Conservation (phyloP, 306 rosid species). For the Abrus precatorius region DNA sequence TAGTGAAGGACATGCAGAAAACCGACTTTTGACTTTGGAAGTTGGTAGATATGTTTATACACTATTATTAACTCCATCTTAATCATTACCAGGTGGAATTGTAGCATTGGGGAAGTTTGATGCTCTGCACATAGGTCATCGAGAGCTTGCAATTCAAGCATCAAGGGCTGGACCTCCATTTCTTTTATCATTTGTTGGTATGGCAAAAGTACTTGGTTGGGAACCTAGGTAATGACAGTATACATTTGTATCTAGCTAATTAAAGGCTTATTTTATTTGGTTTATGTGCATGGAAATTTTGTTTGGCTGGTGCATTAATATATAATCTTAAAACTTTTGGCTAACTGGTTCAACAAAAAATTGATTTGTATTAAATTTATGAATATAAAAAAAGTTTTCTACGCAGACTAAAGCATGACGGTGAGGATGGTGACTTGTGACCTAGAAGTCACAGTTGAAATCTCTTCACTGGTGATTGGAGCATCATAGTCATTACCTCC, state of each 20-base stretch:
- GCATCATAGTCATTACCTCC: background rate
- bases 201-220: slow-evolving; percentile 96
- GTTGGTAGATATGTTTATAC: background rate
- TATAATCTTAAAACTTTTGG: slow-evolving; percentile 2
- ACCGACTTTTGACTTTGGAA: slow-evolving; percentile 24
- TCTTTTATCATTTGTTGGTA: slow-evolving; percentile 91
- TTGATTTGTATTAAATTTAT: background rate
- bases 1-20: slow-evolving; percentile 17
- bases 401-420: background rate
- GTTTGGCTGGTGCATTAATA: slow-evolving; percentile 25
- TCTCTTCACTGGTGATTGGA: background rate
- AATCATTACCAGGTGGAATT: slow-evolving; percentile 74
- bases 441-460: background rate
- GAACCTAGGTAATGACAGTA: slow-evolving; percentile 70
- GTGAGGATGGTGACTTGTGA: background rate
- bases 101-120: slow-evolving; percentile 98
- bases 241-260: slow-evolving; percentile 30
- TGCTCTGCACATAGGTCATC: slow-evolving; percentile 93
- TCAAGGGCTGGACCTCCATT: slow-evolving; percentile 92
- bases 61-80: slow-evolving; percentile 30
- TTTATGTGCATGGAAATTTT: slow-evolving; percentile 1
- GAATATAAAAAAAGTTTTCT: background rate
- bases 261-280: background rate
- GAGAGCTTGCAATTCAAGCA: slow-evolving; percentile 97
- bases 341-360: slow-evolving; percentile 1